These are phyloP conservation scores for Ambrosia trifida DNA, from an alignment of 129 eudicot genomes.

Conservation along the genomic window DNA sequence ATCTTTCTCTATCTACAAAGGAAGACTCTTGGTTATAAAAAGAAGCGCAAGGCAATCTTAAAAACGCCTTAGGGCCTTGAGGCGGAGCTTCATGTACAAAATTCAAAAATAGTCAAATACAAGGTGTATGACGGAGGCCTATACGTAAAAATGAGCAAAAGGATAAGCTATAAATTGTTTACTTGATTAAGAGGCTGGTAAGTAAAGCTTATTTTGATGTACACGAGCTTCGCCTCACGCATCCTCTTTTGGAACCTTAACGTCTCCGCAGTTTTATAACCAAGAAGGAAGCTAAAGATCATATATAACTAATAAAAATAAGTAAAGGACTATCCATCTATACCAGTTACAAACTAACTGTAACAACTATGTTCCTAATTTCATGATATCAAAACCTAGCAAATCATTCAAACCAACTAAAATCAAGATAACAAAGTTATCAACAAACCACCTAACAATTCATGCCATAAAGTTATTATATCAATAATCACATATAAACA, in stretches of 20 bases:
- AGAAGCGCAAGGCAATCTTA: too few species aligned
- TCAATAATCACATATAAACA: neutral
- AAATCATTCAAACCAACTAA: constrained; percentile 11
- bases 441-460: neutral
- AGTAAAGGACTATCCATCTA: neutral
- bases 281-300: neutral
- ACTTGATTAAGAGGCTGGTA: too few species aligned
- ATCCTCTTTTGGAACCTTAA: too few species aligned
- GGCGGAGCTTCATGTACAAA: too few species aligned
- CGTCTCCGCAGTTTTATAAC: too few species aligned
- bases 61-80: too few species aligned
- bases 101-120: too few species aligned
- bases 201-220: too few species aligned
- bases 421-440: constrained; percentile 19
- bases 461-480: neutral
- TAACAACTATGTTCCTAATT: neutral
- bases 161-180: too few species aligned
- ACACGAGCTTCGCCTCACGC: too few species aligned
- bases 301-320: neutral
- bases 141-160: too few species aligned
- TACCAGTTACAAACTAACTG: constrained; percentile 1
- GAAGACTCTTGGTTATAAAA: neutral
- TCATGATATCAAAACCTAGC: neutral
- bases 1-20: neutral
- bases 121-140: too few species aligned